phyloP scores from a whole-genome alignment of 805 yeast species.

The Cyberlindnera nakhonratchasimensis region DNA sequence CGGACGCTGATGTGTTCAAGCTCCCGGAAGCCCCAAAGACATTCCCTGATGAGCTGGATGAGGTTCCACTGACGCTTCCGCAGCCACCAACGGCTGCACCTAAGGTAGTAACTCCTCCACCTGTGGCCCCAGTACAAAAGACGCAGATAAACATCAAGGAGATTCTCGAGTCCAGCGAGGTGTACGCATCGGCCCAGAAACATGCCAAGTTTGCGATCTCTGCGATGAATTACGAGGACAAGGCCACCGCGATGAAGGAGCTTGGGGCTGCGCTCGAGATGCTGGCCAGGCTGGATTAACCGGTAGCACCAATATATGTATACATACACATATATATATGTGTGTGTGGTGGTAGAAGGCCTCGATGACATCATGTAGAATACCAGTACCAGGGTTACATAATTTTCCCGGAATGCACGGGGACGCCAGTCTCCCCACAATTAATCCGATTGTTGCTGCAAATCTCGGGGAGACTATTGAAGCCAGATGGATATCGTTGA shows the following conservation, averaged over 20 bases:
- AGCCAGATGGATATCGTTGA: too few species aligned
- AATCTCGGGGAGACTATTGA: slow-evolving; percentile 4
- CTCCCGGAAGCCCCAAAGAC: slow-evolving; percentile 12
- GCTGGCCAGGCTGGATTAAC: slow-evolving; percentile 13
- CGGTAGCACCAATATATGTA: too few species aligned
- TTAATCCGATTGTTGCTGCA: too few species aligned
- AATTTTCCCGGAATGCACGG: not conserved
- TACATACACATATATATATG: too few species aligned
- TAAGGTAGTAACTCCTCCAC: not conserved
- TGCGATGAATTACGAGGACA: slow-evolving; percentile 75
- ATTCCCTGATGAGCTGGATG: slow-evolving; percentile 6
- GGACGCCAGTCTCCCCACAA: too few species aligned
- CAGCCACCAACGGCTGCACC: slow-evolving; percentile 15
- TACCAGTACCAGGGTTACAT: too few species aligned
- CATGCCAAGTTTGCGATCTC: slow-evolving; percentile 73
- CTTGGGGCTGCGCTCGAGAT: slow-evolving; percentile 50
- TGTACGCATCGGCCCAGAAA: slow-evolving; percentile 59
- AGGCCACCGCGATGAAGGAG: slow-evolving; percentile 63
- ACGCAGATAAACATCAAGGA: slow-evolving; percentile 35
- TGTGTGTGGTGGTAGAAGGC: too few species aligned
- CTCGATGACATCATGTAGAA: too few species aligned
- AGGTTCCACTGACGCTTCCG: slow-evolving; percentile 8
- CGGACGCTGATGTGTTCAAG: not conserved
- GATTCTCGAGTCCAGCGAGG: slow-evolving; percentile 53
- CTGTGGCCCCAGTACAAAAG: not conserved